Percentiles rank a stretch among this genome's conserved stretches.
These are phyloP conservation scores for Hanseniaspora singularis DNA, from an alignment of 805 yeast species.

Conservation along the genomic window DNA sequence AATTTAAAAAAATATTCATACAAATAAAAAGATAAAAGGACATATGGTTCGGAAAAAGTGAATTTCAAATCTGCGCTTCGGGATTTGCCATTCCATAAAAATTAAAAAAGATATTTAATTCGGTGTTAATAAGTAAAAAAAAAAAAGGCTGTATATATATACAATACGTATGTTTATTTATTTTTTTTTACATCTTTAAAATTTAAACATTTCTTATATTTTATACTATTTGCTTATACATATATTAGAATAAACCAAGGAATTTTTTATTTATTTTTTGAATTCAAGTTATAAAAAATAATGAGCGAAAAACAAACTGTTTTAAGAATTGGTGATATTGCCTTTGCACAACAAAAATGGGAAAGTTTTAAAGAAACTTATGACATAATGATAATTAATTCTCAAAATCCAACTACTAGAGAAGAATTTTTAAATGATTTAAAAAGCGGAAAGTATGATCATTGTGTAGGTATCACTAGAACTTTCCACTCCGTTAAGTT, in stretches of 20 bases:
- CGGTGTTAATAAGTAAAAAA: no score
- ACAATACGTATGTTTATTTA: no score
- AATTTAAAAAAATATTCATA: no score
- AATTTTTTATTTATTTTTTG: background rate
- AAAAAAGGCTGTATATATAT: no score
- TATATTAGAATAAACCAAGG: background rate
- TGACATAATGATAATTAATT: conserved; percentile 35
- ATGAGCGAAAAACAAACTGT: conserved; percentile 36
- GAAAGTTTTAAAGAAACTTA: conserved; percentile 36
- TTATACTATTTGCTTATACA: no score
- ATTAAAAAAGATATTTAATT: no score
- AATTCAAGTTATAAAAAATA: background rate
- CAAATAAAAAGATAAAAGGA: no score
- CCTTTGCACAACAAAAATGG: conserved; percentile 59
- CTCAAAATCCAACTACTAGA: conserved; percentile 24
- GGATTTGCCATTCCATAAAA: no score
- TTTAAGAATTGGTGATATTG: conserved; percentile 50
- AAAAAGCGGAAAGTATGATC: conserved; percentile 26
- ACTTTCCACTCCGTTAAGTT: conserved; percentile 40
- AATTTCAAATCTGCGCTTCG: no score
- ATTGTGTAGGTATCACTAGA: conserved; percentile 34
- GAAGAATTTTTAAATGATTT: conserved; percentile 26
- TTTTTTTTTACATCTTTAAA: no score
- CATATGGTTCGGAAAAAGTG: no score
- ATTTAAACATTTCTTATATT: no score